Conservation (phyloP, 176 grass and related monocot species). For the Avena sativa region DNA sequence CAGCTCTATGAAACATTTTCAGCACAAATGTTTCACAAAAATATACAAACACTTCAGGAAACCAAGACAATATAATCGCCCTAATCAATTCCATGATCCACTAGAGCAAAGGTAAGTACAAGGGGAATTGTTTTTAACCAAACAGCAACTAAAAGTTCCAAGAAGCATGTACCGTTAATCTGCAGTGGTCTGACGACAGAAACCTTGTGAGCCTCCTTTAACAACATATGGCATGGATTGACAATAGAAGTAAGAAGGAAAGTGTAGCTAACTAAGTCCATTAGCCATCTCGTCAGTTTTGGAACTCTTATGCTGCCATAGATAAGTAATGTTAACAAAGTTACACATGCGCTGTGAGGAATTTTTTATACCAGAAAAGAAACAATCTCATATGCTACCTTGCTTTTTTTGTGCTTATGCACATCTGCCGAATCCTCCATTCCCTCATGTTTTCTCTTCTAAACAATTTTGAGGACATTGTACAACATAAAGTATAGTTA, state of each 20-base stretch:
- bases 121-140: neutral
- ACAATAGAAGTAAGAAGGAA: constrained; percentile 24
- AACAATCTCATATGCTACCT: constrained; percentile 50
- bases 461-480: constrained; percentile 1
- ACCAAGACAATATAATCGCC: neutral
- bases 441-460: constrained; percentile 77
- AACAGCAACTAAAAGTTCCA: constrained; percentile 1
- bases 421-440: constrained; percentile 53
- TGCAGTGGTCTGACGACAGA: neutral
- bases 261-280: constrained; percentile 50
- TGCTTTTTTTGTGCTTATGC: constrained; percentile 81
- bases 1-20: constrained; percentile 21
- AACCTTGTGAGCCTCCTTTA: constrained; percentile 36
- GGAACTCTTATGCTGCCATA: constrained; percentile 66
- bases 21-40: constrained; percentile 13
- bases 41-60: neutral
- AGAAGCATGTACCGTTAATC: constrained; percentile 43
- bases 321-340: constrained; percentile 26
- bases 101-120: neutral
- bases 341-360: neutral
- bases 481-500: constrained; percentile 32
- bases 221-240: constrained; percentile 37
- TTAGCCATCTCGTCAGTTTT: constrained; percentile 61
- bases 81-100: neutral
- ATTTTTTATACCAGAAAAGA: constrained; percentile 22